Evolutionary conservation across 2,329 filamentous ascomycete species (phyloP).

Genomic region (Endoconidiophora laricicola): DNA sequence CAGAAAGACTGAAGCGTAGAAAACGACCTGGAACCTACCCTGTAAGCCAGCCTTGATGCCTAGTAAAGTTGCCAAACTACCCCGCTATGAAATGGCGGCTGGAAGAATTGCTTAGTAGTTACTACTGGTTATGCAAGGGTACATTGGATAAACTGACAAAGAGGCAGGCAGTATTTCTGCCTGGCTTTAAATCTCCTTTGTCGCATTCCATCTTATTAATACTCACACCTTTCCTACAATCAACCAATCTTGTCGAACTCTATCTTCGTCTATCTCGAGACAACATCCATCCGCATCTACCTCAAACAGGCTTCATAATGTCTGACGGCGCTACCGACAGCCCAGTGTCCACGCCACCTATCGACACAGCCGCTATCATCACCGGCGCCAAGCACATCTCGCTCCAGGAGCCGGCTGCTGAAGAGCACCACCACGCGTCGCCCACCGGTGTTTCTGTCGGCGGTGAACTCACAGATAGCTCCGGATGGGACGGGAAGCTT

Average conservation of each 20-base stretch:
- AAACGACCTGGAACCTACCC: too few species aligned
- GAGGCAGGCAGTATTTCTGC: too few species aligned
- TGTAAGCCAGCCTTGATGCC: too few species aligned
- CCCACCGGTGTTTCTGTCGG: slow-evolving; percentile 21
- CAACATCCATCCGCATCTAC: not conserved
- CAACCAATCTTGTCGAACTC: not conserved
- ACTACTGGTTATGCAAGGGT: too few species aligned
- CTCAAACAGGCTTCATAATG: not conserved
- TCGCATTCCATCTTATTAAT: too few species aligned
- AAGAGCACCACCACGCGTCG: slow-evolving; percentile 7
- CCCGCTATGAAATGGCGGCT: too few species aligned
- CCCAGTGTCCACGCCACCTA: not conserved
- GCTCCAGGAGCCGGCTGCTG: slow-evolving; percentile 25
- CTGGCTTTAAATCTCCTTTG: too few species aligned
- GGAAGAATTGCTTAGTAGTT: too few species aligned
- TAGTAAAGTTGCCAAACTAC: too few species aligned
- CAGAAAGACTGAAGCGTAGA: too few species aligned
- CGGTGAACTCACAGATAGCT: slow-evolving; percentile 39
- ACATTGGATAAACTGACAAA: too few species aligned
- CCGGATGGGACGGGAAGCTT: slow-evolving; percentile 73
- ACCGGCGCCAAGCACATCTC: slow-evolving; percentile 27
- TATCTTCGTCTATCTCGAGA: not conserved
- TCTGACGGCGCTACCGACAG: not conserved
- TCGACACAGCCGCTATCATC: slow-evolving; percentile 5
- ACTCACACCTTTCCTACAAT: not conserved